Percentiles rank a stretch among this genome's conserved stretches.
Evolutionary conservation across 2,329 filamentous ascomycete genomes (phyloP).

Genomic region (Penicillium crustosum): DNA sequence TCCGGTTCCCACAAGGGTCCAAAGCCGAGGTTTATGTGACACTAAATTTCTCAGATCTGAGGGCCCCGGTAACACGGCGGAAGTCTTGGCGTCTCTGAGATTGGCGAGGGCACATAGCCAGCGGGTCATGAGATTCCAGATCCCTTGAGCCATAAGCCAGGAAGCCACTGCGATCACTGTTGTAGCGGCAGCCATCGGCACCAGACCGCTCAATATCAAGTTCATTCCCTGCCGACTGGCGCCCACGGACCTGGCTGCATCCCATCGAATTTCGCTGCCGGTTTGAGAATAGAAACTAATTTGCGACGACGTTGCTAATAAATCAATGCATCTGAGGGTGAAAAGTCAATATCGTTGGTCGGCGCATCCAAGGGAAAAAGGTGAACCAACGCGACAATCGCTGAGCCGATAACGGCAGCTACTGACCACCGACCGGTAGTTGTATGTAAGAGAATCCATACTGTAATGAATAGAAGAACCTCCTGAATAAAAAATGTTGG

Average conservation of each 20-base stretch:
- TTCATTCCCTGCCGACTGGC: constrained; percentile 29
- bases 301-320: constrained; percentile 29
- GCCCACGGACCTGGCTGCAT: constrained; percentile 30
- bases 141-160: constrained; percentile 23
- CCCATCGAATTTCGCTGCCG: constrained; percentile 33
- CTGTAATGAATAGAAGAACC: constrained; percentile 21
- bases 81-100: constrained; percentile 16
- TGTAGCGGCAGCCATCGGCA: constrained; percentile 23
- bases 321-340: constrained; percentile 17
- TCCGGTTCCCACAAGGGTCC: constrained; percentile 20
- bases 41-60: constrained; percentile 12
- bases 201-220: constrained; percentile 31
- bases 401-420: constrained; percentile 19
- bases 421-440: constrained; percentile 19
- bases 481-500: constrained; percentile 34
- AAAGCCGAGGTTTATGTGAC: constrained; percentile 11
- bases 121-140: constrained; percentile 24
- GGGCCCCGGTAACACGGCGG: constrained; percentile 12
- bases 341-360: neutral
- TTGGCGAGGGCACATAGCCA: constrained; percentile 25
- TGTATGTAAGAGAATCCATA: constrained; percentile 27
- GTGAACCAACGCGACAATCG: constrained; percentile 25
- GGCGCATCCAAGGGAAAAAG: neutral
- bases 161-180: constrained; percentile 20
- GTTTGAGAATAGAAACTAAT: constrained; percentile 35